A percentile compares a stretch with the other conserved stretches of the same genome.
phyloP scores from a whole-genome alignment of 2,329 filamentous ascomycete species.

The Pseudocercospora macadamiae region DNA sequence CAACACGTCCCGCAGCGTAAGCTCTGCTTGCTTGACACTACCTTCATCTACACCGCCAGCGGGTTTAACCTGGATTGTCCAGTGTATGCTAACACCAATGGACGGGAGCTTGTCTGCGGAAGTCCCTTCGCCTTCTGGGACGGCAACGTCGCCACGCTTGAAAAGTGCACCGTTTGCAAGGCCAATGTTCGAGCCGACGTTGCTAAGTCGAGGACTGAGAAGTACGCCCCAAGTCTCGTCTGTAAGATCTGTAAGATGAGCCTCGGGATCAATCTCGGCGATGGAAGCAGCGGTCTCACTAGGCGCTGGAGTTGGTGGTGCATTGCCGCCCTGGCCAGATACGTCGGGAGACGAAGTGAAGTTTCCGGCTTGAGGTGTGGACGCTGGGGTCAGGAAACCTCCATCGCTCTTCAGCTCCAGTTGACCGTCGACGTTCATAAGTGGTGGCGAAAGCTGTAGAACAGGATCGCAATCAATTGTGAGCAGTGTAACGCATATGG shows the following conservation, averaged over 20 bases:
- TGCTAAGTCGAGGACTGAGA: conserved; percentile 47
- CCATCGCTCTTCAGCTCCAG: conserved; percentile 28
- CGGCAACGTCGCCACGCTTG: conserved; percentile 40
- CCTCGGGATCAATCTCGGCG: conserved; percentile 60
- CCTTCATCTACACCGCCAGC: conserved; percentile 41
- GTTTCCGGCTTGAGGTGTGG: conserved; percentile 57
- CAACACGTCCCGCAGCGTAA: conserved; percentile 70
- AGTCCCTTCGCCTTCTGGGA: conserved; percentile 2
- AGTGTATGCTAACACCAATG: conserved; percentile 49
- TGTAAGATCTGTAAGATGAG: conserved; percentile 69
- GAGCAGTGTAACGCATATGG: conserved; percentile 36
- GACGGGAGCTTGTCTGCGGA: conserved; percentile 27
- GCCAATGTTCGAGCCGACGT: conserved; percentile 40
- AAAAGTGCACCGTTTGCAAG: conserved; percentile 49
- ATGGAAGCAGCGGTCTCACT: conserved; percentile 52
- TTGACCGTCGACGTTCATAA: conserved; percentile 5
- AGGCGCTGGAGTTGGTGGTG: conserved; percentile 49
- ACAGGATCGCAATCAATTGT: conserved; percentile 25
- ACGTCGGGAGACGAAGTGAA: conserved; percentile 37
- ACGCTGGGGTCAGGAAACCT: conserved; percentile 63
- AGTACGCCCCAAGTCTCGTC: conserved; percentile 79
- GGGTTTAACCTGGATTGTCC: conserved; percentile 47
- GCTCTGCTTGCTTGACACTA: conserved; percentile 53
- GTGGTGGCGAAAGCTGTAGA: conserved; percentile 26
- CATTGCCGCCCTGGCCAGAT: conserved; percentile 26